phyloP scores from a whole-genome alignment of 257 asterid species.

The Plantago major region DNA sequence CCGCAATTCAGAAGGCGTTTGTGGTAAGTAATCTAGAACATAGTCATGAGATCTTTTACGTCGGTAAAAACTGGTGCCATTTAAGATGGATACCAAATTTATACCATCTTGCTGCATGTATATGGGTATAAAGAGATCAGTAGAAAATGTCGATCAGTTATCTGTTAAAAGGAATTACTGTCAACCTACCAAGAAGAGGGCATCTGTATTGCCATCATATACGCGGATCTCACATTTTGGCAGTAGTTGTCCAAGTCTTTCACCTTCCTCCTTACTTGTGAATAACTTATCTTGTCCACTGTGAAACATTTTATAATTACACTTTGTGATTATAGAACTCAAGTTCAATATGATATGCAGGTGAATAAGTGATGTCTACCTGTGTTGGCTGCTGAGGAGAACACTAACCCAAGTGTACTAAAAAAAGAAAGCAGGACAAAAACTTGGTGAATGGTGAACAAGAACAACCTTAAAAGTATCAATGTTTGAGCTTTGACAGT shows the following conservation, averaged over 20 bases:
- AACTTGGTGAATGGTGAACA: background rate
- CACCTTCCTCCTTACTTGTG: conserved; percentile 71
- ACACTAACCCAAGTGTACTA: no score
- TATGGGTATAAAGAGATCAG: background rate
- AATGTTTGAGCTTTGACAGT: conserved; percentile 77
- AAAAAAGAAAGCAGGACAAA: no score
- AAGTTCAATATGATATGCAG: no score
- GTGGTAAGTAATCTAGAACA: conserved; percentile 73
- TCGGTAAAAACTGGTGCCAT: conserved; percentile 58
- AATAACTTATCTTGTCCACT: conserved; percentile 77
- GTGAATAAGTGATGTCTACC: no score
- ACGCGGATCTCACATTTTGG: conserved; percentile 64
- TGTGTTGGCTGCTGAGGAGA: no score
- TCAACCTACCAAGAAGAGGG: conserved; percentile 67
- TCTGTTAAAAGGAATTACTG: no score
- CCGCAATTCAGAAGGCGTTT: conserved; percentile 52
- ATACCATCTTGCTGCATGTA: conserved; percentile 63
- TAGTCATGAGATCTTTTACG: conserved; percentile 58
- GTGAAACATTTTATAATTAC: conserved; percentile 6
- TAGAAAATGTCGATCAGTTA: no score
- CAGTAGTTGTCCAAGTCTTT: conserved; percentile 49
- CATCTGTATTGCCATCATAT: conserved; percentile 49
- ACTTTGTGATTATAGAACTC: no score
- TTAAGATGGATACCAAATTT: conserved; percentile 50
- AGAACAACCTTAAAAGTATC: conserved; percentile 62